These are phyloP conservation scores for Nitzschia palea DNA, from an alignment of 108 stramenopile species.

Conservation along the genomic window DNA sequence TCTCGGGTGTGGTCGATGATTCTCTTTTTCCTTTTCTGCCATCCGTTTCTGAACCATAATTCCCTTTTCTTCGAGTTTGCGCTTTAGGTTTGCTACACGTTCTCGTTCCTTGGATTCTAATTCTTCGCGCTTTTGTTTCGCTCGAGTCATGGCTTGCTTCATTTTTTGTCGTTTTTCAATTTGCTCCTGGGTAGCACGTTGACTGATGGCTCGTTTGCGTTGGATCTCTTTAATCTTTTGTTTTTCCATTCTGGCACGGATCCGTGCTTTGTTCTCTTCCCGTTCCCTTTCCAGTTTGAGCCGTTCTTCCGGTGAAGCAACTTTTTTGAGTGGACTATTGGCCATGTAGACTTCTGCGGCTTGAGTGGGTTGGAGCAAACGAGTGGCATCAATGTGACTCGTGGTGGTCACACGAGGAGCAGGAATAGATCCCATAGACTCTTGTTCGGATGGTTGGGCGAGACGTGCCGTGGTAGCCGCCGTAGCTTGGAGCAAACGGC, in stretches of 20 bases:
- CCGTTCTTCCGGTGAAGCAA: background rate
- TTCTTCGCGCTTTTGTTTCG: background rate
- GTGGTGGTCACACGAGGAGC: background rate
- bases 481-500: conserved; percentile 12
- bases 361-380: conserved; percentile 8
- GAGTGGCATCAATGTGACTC: background rate
- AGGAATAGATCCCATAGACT: background rate
- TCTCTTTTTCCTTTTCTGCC: conserved; percentile 2
- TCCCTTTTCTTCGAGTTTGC: conserved; percentile 14
- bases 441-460: background rate
- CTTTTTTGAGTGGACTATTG: background rate
- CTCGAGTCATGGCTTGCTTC: background rate
- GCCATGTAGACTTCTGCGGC: background rate
- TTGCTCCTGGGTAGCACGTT: background rate
- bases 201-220: background rate
- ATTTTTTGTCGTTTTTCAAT: conserved; percentile 6
- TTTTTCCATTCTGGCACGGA: background rate
- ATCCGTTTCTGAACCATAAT: background rate
- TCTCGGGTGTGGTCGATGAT: background rate
- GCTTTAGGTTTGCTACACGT: conserved; percentile 23
- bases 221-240: background rate
- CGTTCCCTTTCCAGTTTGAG: background rate
- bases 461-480: background rate
- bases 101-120: conserved; percentile 24
- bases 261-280: conserved; percentile 1